Base-by-base conservation (phyloP, 1,139 yeast genomes). In the Kurtzmaniella quercitrusa region DNA sequence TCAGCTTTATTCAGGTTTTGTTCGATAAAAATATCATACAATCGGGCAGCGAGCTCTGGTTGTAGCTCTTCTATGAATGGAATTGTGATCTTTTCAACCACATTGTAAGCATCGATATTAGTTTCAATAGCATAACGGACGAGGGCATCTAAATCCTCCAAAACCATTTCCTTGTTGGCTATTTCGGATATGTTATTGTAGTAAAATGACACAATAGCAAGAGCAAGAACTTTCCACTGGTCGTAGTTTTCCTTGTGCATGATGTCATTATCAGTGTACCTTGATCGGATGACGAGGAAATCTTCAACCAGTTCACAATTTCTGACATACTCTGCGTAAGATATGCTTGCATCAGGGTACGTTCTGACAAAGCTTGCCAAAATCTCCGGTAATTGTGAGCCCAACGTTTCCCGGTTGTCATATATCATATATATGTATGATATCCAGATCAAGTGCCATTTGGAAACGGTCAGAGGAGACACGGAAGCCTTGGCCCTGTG, bases 51-150 rank as follows among this genome's bases (percentile, higher is more conserved):
- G 23, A 46, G 47, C 0, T 53, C 60, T 0, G 56, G 21, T 18
- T 62, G 65, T 5, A 60, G 38, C 2, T 52, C 46, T 19, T 62
- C 68, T 41, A 55, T 58, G 0, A 70, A 56, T 0, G 65, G 52
- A 1, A 75, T 58, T 2, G 66, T 56, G 3, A 68, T 48, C 46
- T 71, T 69, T 46, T 75, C 81, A 2, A 76, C 68, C 0, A 72
- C 56, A 50, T 75, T 79, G 45, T 60, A 66, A 1, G 60, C 49
- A 46, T 69, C 70, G 46, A 63, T 60, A 41, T 65, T 59, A 4
- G 54, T 46, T 9, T 49, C 41, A 7, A 68, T 29, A 0, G 77
- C 70, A 47, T 42, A 43, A 1, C 47, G 45, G 12, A 53, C 53
- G 37, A 48, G 57, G 5, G 24, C 25, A 1, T 41, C 41, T 15